phyloP scores from a whole-genome alignment of 306 rosid species.

The Medicago arabica region DNA sequence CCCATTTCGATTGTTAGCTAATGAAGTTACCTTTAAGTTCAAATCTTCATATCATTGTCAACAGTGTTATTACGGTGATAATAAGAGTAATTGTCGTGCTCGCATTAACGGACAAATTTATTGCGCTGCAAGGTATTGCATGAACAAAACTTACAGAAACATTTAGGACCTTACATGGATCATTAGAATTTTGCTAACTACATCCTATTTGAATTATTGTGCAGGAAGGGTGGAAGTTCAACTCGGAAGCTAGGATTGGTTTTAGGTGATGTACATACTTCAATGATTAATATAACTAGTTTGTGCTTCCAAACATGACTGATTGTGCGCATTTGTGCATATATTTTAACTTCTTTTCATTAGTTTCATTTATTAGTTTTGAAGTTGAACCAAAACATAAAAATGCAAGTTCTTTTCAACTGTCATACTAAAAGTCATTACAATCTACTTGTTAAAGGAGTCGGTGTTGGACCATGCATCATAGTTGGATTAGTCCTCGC shows the following conservation, averaged over 20 bases:
- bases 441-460: neutral
- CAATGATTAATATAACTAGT: neutral
- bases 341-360: neutral
- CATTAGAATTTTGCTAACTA: neutral
- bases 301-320: too few relatives aligned
- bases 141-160: slow-evolving; percentile 29
- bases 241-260: neutral
- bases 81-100: neutral
- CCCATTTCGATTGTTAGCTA: slow-evolving; percentile 23
- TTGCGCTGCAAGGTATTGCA: slow-evolving; percentile 42
- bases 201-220: neutral
- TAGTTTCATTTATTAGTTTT: slow-evolving; percentile 2
- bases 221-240: slow-evolving; percentile 14
- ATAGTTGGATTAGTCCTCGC: slow-evolving; percentile 17
- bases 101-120: neutral
- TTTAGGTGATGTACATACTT: slow-evolving; percentile 35
- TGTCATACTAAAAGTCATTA: slow-evolving; percentile 6
- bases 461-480: slow-evolving; percentile 36
- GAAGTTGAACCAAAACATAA: neutral
- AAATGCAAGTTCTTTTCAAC: neutral
- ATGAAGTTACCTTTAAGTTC: slow-evolving; percentile 12
- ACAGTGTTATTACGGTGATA: neutral
- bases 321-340: neutral
- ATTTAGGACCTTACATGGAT: neutral
- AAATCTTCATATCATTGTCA: neutral